Conservation (phyloP, 345 rosid genomes). For the Carallia brachiata region DNA sequence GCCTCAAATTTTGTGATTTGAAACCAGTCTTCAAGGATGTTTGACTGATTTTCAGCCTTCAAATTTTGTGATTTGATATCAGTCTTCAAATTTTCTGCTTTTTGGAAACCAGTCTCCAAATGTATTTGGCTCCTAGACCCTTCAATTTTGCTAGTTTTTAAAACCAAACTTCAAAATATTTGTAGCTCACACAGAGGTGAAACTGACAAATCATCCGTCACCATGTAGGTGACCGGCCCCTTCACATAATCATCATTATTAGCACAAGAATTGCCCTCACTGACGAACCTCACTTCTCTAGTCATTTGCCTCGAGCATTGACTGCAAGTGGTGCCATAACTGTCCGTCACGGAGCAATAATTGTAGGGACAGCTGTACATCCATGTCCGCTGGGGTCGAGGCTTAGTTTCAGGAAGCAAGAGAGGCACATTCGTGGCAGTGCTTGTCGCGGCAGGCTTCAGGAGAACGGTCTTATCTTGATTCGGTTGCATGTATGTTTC, state of each 20-base stretch:
- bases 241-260: constrained; percentile 18
- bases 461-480: constrained; percentile 10
- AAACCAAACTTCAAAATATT: too few relatives aligned
- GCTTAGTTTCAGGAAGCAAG: neutral
- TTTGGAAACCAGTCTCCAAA: too few relatives aligned
- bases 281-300: neutral
- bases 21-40: too few relatives aligned
- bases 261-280: neutral
- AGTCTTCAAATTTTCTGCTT: too few relatives aligned
- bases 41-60: too few relatives aligned
- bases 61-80: too few relatives aligned
- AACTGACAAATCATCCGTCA: constrained; percentile 33
- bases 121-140: too few relatives aligned
- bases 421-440: neutral
- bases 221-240: constrained; percentile 29
- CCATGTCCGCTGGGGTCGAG: neutral
- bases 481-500: constrained; percentile 12
- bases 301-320: neutral
- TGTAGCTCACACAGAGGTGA: neutral
- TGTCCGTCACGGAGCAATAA: neutral
- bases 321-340: neutral
- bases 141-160: too few relatives aligned
- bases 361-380: neutral
- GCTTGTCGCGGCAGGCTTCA: neutral
- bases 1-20: too few relatives aligned